phyloP scores from a whole-genome alignment of 164 flowering plant genomes.

The Magnolia kwangsiensis region DNA sequence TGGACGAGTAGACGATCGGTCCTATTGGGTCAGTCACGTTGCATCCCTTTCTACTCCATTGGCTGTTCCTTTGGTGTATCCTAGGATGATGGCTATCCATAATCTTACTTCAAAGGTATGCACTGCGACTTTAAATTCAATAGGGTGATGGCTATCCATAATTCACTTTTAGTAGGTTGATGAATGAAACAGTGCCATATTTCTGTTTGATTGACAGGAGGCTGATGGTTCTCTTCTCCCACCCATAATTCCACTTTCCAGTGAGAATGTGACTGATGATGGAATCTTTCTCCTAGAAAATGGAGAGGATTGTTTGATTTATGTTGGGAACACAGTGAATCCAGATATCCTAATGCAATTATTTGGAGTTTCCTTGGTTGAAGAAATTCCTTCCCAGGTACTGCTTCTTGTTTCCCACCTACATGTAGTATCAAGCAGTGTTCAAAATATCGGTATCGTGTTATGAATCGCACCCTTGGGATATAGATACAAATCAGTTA shows the following conservation, averaged over 20 bases:
- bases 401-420: not conserved
- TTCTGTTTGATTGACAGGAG: constrained; percentile 40
- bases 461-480: too few species aligned
- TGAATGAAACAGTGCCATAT: not conserved
- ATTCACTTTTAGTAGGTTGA: not conserved
- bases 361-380: constrained; percentile 63
- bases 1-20: constrained; percentile 84
- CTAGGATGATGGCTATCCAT: constrained; percentile 82
- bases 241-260: constrained; percentile 64
- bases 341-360: constrained; percentile 49
- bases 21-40: constrained; percentile 79
- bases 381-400: constrained; percentile 82
- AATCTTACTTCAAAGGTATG: constrained; percentile 61
- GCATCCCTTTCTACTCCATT: constrained; percentile 60
- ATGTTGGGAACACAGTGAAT: constrained; percentile 63
- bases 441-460: too few species aligned
- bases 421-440: not conserved
- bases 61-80: constrained; percentile 78
- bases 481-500: too few species aligned
- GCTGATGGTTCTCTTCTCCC: constrained; percentile 52
- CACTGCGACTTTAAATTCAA: not conserved
- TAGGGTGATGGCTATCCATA: not conserved
- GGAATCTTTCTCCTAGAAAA: constrained; percentile 93
- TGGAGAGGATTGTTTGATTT: constrained; percentile 83
- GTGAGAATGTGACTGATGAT: constrained; percentile 76